These are phyloP conservation scores for Cyberlindnera lachancei DNA, from an alignment of 805 yeast genomes.

Conservation along the genomic window DNA sequence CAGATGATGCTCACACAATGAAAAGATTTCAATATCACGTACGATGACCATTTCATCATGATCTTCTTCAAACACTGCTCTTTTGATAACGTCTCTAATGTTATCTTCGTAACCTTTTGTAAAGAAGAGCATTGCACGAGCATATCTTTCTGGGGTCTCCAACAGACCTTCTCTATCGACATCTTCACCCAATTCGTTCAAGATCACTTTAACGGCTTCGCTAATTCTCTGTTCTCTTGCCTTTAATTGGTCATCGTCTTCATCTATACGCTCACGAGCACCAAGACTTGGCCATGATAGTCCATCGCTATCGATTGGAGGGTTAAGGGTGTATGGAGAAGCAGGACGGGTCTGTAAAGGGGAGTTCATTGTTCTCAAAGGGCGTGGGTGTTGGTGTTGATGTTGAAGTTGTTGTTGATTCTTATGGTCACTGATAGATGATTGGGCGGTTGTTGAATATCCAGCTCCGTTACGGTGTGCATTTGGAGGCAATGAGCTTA, in stretches of 20 bases:
- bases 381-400: conserved; percentile 4
- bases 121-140: conserved; percentile 91
- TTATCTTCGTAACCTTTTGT: conserved; percentile 97
- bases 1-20: conserved; percentile 94
- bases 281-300: conserved; percentile 92
- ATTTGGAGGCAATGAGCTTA: conserved; percentile 5
- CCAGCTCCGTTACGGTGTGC: conserved; percentile 16
- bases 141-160: conserved; percentile 95
- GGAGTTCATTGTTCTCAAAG: conserved; percentile 28
- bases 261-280: conserved; percentile 69
- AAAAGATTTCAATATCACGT: conserved; percentile 84
- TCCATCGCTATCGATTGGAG: conserved; percentile 87
- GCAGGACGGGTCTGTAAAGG: conserved; percentile 74
- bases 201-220: conserved; percentile 58
- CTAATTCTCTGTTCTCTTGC: conserved; percentile 75
- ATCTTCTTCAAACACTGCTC: conserved; percentile 96
- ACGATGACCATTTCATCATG: conserved; percentile 99
- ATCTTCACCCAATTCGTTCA: conserved; percentile 88
- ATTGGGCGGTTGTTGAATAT: conserved; percentile 14
- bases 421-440: conserved; percentile 7
- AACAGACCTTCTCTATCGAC: conserved; percentile 78
- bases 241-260: conserved; percentile 53
- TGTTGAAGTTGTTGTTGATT: conserved; percentile 1
- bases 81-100: conserved; percentile 82
- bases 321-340: conserved; percentile 72